Evolutionary conservation across 257 asterid genomes (phyloP).

Genomic region (Solanum microdontum): DNA sequence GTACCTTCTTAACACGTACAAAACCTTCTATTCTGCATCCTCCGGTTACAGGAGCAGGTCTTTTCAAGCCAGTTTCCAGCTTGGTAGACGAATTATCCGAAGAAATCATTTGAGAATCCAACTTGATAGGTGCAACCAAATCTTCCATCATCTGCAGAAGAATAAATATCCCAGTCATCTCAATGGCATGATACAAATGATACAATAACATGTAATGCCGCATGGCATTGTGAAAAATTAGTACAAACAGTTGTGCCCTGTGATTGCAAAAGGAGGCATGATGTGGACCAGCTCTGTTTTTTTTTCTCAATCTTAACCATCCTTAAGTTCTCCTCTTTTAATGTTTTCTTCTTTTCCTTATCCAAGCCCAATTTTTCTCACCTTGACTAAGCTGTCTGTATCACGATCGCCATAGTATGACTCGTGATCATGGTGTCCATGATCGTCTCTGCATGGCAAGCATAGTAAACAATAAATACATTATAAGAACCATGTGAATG

Average conservation of each 20-base stretch:
- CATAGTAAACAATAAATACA: background rate
- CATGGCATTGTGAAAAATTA: background rate
- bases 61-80: constrained; percentile 37
- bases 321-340: background rate
- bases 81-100: constrained; percentile 27
- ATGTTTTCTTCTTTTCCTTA: constrained; percentile 3
- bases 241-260: background rate
- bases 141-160: constrained; percentile 72
- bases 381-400: constrained; percentile 77
- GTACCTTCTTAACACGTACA: constrained; percentile 93
- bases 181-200: background rate
- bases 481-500: constrained; percentile 1
- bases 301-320: background rate
- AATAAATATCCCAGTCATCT: background rate
- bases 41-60: constrained; percentile 89
- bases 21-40: constrained; percentile 96
- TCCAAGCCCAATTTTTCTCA: constrained; percentile 22
- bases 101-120: constrained; percentile 37
- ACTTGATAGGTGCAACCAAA: constrained; percentile 65
- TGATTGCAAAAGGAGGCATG: background rate
- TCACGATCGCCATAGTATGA: constrained; percentile 97
- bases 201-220: background rate
- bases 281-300: background rate
- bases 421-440: constrained; percentile 93
- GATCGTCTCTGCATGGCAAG: constrained; percentile 48